Percentiles rank a stretch among this genome's conserved stretches.
These are phyloP conservation scores for Incumbomyces lentus DNA, from an alignment of 2,329 filamentous ascomycete genomes.

Conservation along the genomic window DNA sequence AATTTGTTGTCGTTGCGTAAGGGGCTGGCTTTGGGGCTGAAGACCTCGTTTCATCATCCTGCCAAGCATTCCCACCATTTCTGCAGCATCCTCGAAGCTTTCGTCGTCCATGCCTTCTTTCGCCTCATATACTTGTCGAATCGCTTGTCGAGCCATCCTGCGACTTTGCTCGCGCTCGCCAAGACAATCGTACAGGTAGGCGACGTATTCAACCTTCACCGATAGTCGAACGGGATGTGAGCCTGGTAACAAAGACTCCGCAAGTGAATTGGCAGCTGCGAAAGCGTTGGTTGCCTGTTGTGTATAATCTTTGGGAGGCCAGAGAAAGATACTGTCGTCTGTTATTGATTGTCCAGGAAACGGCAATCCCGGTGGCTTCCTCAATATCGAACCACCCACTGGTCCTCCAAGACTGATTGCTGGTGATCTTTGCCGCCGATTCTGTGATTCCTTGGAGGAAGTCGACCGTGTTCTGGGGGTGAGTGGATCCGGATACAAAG, in stretches of 20 bases:
- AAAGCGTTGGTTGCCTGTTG: conserved; percentile 75
- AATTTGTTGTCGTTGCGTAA: neutral
- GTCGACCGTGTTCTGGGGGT: conserved; percentile 27
- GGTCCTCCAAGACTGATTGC: conserved; percentile 48
- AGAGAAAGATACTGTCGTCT: conserved; percentile 53
- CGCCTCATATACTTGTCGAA: conserved; percentile 82
- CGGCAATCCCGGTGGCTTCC: conserved; percentile 24
- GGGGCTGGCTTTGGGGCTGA: neutral
- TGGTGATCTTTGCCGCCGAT: conserved; percentile 34
- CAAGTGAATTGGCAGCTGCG: conserved; percentile 61
- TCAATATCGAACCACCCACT: conserved; percentile 39
- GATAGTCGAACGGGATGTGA: conserved; percentile 83
- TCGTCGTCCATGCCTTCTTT: conserved; percentile 90
- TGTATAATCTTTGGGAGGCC: conserved; percentile 66
- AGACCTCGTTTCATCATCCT: conserved; percentile 77
- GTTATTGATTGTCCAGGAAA: conserved; percentile 1
- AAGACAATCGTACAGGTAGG: conserved; percentile 86
- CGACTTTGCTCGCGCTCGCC: conserved; percentile 71
- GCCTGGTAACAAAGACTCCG: conserved; percentile 67
- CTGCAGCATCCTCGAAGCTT: conserved; percentile 85
- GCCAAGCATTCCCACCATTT: conserved; percentile 73
- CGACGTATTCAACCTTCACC: conserved; percentile 82
- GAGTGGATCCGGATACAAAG: conserved; percentile 19
- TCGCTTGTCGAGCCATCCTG: conserved; percentile 67
- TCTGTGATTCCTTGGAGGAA: conserved; percentile 16